Base-by-base conservation (phyloP, 2,329 filamentous ascomycete genomes). In the Cladosporium velox region DNA sequence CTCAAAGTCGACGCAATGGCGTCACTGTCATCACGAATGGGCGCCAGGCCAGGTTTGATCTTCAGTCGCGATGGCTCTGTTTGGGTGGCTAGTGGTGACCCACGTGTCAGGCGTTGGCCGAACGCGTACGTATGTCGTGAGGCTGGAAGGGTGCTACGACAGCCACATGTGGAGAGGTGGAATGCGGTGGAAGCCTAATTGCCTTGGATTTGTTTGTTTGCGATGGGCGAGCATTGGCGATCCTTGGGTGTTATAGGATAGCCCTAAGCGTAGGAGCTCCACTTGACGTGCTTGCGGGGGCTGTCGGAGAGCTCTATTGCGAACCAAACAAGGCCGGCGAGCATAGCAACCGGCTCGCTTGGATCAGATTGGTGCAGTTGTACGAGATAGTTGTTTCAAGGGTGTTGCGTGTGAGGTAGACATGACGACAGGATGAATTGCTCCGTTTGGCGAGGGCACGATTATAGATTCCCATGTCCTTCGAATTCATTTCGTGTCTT, bases 181-280 rank as follows among this genome's bases (percentile, higher is more conserved):
- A 28, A 18, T 32, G 26, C 24, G 14, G 11, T 47, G 38, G 57
- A 59, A 58, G 55, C 32, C 34, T 58, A 28, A 58, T 44, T 59
- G 57, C 57, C 38, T 59, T 59, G 52, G 57, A 41, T 59, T 30
- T 47, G 57, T 59, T 59, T 59, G 35, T 47, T 59, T 59, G 38
- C n/a, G 38, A 47, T 41, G 57, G 57, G 26, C 57, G 24, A 32
- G 35, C 38, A 47, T 28, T 47, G 57, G 57, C 57, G 57, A 59
- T 59, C 57, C 57, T 47, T 59, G 57, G 57, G 28, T 41, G 28
- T 41, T 41, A 59, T 44, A 59, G 57, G 28, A n/a, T n/a, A 59
- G 57, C 57, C 57, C 57, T 59, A 59, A 28, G 21, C n/a, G 55
- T 18, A 38, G 15, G 32, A 58, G 57, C 57, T 59, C 57, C 57